Base-by-base conservation (phyloP, 2,329 filamentous ascomycete species). In the Epichloe baconii region DNA sequence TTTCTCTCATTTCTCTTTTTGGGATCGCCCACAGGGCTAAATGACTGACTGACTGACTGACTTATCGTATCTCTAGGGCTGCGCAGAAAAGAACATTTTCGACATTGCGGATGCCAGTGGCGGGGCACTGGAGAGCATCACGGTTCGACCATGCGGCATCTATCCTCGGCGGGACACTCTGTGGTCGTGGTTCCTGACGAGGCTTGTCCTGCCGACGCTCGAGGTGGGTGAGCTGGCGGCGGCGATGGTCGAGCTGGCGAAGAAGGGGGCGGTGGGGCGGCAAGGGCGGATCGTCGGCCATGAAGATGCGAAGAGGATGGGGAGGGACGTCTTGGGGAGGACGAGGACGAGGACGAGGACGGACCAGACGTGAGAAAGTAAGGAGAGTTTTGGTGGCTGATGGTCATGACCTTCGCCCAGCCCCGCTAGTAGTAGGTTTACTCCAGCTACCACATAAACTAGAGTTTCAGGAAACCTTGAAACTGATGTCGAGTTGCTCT, bases 131-230 rank as follows among this genome's bases (percentile, higher is more conserved):
- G 48, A 50, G 21, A 45, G 42, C 42, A 50, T 50, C 48, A 45
- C 48, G 34, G 48, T 45, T 17, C 31, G 48, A 5, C 42, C 48
- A 34, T 45, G 42, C 21, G 48, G 48, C 10, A 45, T 50, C 6
- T 50, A 38, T 14, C 42, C 35, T 14, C 17, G 5, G 35, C 41
- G 12, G 14, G 12, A 45, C 31, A 50, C 42, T 21, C 42, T 34
- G 15, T 34, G 42, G 48, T 34, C 48, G 14, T 50, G 48, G 48
- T 38, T 50, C 15, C 42, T 50, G 42, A 50, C 48, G 7, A 50
- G 38, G 15, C 34, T 50, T 34, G 48, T 50, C 34, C 42, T 50
- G 21, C 48, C 48, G 48, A 50, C 48, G 19, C 21, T 44, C 11
- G 42, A 37, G 42, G 48, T 45, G 10, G 35, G 38, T 10, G 42